Evolutionary conservation across 2,329 filamentous ascomycete genomes (phyloP).

Genomic region (Oidium heveae): DNA sequence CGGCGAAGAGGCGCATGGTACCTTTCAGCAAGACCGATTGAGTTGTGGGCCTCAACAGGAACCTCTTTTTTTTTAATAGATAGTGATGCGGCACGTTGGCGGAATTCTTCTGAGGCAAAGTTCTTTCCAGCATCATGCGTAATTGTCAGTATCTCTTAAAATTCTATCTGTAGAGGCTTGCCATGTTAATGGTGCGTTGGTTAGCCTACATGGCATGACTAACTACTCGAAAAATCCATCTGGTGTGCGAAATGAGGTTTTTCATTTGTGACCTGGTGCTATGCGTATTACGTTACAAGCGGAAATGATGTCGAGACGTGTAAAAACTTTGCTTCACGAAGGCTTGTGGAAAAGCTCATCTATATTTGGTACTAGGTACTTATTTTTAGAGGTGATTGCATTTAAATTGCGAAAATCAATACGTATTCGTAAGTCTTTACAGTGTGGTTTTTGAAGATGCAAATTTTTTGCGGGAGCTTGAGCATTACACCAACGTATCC

Average conservation of each 20-base stretch:
- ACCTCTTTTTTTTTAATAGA: too few species aligned
- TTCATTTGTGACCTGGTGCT: background rate
- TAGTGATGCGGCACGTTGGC: too few species aligned
- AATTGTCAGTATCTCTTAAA: background rate
- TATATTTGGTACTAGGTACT: constrained; percentile 1
- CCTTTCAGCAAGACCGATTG: too few species aligned
- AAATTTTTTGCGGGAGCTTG: background rate
- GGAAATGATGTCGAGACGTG: background rate
- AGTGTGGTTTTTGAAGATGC: background rate
- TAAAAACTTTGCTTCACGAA: background rate
- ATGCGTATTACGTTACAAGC: constrained; percentile 1
- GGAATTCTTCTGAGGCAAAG: too few species aligned
- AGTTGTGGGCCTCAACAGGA: too few species aligned
- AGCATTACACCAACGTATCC: background rate
- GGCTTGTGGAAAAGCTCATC: background rate
- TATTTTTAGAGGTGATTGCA: background rate
- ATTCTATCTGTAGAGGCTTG: background rate
- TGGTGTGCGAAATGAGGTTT: background rate
- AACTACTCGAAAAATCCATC: background rate
- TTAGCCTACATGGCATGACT: constrained; percentile 1
- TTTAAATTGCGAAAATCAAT: too few species aligned
- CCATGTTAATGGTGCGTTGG: constrained; percentile 1
- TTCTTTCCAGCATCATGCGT: too few species aligned
- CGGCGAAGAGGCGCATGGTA: too few species aligned
- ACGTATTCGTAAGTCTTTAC: background rate